Evolutionary conservation across 1,284 basidiomycete genomes (phyloP).

Genomic region (Ceratobasidium sp.): DNA sequence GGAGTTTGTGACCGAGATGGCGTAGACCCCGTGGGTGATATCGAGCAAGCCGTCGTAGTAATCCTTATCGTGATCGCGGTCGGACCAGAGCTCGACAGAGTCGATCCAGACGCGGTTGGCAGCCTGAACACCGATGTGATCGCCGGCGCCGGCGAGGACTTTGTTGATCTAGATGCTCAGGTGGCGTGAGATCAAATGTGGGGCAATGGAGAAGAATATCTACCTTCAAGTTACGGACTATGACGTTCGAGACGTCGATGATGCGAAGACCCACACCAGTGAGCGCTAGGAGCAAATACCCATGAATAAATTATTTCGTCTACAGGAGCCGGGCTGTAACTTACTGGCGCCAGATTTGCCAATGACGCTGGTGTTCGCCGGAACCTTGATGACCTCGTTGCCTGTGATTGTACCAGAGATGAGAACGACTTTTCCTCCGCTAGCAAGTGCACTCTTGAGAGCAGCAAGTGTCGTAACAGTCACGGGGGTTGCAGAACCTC

Average conservation of each 20-base stretch:
- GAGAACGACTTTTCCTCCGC: conserved; percentile 60
- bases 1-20: conserved; percentile 58
- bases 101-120: conserved; percentile 61
- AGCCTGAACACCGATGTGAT: conserved; percentile 54
- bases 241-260: conserved; percentile 58
- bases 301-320: background rate
- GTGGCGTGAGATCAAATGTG: background rate
- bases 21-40: conserved; percentile 53
- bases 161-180: conserved; percentile 56
- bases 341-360: conserved; percentile 50
- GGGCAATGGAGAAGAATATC: background rate
- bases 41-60: conserved; percentile 43
- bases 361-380: conserved; percentile 58
- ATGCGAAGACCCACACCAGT: conserved; percentile 59
- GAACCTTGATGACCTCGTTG: conserved; percentile 55
- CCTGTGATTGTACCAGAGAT: conserved; percentile 61
- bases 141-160: conserved; percentile 59
- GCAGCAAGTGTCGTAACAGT: conserved; percentile 34
- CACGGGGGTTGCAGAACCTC: conserved; percentile 28
- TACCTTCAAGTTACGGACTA: conserved; percentile 60
- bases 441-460: conserved; percentile 56
- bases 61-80: too few relatives aligned
- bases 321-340: conserved; percentile 11
- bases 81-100: conserved; percentile 57
- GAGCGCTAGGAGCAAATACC: conserved; percentile 48